Base-by-base conservation (phyloP, 176 grass and related monocot genomes). In the Musa beccarii region DNA sequence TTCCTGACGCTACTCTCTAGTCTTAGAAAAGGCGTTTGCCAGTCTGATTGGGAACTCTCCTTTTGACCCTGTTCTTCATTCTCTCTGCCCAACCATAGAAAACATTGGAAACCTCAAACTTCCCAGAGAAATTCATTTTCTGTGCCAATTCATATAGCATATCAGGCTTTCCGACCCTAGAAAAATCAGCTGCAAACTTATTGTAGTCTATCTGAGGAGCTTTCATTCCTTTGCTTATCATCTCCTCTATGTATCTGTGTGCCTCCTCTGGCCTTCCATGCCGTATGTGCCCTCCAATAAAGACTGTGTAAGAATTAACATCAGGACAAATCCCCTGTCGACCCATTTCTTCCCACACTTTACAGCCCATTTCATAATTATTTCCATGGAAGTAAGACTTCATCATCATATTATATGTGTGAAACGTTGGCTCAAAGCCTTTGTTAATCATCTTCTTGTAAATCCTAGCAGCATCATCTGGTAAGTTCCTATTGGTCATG, bases 331-430 rank as follows among this genome's bases (percentile, higher is more conserved):
- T 79, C 53, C 93, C 93, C 69, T 78, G 90, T 68, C 4, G 82
- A 19, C 67, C 79, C 87, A 97, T 97, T 75, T 91, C 88, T 21
- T 91, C 87, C 94, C 94, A 97, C 55, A 91, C 74, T 0, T 65
- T 78, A 70, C 86, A 89, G 66, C 94, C 94, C 90, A 91, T 93
- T 68, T 68, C 68, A 75, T 91, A 86, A 23, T 93, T 91, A 74
- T 66, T 93, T 63, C 80, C 84, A 75, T 82, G 69, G 78, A 97
- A 97, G 75, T 83, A 93, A 12, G 86, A 93, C 66, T 93, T 97
- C 93, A 97, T 93, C 82, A 93, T 89, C 86, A 91, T 97, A 80
- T 97, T 93, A 79, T 97, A 97, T n/a, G 94, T 97, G 77, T 91
- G 78, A 63, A 87, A 78, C 0, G 94, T 87, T 72, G 86, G 90